These are phyloP conservation scores for Sonneratia caseolaris DNA, from an alignment of 345 rosid genomes.

Conservation along the genomic window DNA sequence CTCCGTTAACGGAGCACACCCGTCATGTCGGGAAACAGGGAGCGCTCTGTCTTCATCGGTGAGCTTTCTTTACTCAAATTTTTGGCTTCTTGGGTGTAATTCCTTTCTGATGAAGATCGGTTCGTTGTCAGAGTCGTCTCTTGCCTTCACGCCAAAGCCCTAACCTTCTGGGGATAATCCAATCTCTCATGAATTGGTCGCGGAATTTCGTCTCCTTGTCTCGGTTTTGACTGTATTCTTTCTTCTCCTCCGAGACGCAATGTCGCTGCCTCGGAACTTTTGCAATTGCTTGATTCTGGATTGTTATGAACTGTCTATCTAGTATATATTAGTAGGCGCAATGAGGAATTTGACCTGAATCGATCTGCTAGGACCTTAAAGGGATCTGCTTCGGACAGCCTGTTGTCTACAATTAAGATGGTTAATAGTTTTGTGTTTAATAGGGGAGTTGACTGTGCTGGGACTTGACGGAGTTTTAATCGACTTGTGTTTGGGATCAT, in stretches of 20 bases:
- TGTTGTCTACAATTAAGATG: neutral
- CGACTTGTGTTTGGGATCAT: neutral
- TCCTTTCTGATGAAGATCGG: neutral
- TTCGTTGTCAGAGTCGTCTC: neutral
- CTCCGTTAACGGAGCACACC: neutral
- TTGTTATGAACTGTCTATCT: neutral
- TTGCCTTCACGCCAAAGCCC: neutral
- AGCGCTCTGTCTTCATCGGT: conserved; percentile 57
- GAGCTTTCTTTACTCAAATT: neutral
- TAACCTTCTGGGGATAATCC: neutral
- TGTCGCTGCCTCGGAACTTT: neutral
- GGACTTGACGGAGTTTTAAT: neutral
- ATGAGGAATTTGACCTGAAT: neutral
- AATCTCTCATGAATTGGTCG: neutral
- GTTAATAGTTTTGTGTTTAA: neutral
- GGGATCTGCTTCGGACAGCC: neutral
- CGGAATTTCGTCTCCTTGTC: neutral
- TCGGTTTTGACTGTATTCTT: neutral
- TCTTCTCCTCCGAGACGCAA: neutral
- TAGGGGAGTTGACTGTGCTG: neutral
- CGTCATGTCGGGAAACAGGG: conserved; percentile 41
- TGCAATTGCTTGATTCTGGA: neutral
- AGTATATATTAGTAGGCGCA: neutral
- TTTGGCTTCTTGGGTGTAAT: neutral
- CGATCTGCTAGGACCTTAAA: neutral